Percentiles rank a stretch among this genome's conserved stretches.
phyloP scores from a whole-genome alignment of 345 rosid genomes.

The Camelina sativa region DNA sequence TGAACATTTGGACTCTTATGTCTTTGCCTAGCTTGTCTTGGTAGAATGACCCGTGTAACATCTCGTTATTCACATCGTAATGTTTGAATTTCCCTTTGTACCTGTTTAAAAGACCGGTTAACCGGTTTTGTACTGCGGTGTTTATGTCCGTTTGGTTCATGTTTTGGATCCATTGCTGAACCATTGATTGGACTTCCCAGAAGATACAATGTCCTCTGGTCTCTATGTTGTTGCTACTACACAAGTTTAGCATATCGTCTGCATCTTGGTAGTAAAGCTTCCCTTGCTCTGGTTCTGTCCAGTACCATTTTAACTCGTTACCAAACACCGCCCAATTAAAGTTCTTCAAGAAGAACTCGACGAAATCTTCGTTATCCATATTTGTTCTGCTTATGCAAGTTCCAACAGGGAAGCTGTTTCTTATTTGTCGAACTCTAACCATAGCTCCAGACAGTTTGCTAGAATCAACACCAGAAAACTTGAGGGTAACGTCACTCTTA shows the following conservation, averaged over 20 bases:
- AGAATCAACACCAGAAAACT: slow-evolving; percentile 56
- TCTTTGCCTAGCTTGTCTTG: slow-evolving; percentile 71
- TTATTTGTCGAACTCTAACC: slow-evolving; percentile 64
- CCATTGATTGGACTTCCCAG: slow-evolving; percentile 87
- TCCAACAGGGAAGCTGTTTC: slow-evolving; percentile 81
- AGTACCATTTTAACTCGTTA: slow-evolving; percentile 94
- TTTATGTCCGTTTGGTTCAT: slow-evolving; percentile 63
- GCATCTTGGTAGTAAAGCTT: slow-evolving; percentile 85
- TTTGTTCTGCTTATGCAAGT: slow-evolving; percentile 80
- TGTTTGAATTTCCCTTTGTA: slow-evolving; percentile 89
- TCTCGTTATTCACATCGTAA: slow-evolving; percentile 95
- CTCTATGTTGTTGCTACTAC: slow-evolving; percentile 62
- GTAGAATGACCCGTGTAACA: slow-evolving; percentile 94
- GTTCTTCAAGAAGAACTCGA: slow-evolving; percentile 67
- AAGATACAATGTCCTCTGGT: slow-evolving; percentile 91
- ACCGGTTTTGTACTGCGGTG: slow-evolving; percentile 70
- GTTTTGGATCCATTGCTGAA: slow-evolving; percentile 79
- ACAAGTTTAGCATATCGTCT: slow-evolving; percentile 82
- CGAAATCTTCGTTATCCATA: slow-evolving; percentile 89
- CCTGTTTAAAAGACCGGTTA: slow-evolving; percentile 67
- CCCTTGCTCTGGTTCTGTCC: slow-evolving; percentile 90
- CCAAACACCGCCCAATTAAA: slow-evolving; percentile 96
- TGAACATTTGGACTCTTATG: slow-evolving; percentile 80
- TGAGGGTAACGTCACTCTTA: slow-evolving; percentile 71
- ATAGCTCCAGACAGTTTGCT: slow-evolving; percentile 50